These are phyloP conservation scores for Sicyos edulis DNA, from an alignment of 306 rosid species.

Conservation along the genomic window DNA sequence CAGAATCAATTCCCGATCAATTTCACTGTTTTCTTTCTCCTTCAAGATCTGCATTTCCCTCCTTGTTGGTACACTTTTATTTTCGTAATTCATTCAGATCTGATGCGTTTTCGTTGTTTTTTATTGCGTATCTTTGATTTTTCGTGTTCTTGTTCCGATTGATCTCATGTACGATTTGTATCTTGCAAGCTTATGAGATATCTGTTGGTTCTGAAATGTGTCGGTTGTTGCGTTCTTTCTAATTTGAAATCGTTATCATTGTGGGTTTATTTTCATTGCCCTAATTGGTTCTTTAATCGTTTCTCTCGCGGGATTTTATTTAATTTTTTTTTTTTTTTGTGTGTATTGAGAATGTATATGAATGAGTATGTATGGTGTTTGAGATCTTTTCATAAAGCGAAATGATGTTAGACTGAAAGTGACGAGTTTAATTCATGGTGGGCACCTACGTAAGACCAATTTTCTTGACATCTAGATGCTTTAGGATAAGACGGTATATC, in stretches of 20 bases:
- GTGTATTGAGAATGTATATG: neutral
- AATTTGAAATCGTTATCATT: neutral
- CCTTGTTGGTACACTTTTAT: conserved; percentile 8
- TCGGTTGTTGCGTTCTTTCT: neutral
- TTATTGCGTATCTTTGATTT: neutral
- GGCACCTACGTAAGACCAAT: too few relatives aligned
- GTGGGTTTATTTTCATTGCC: neutral
- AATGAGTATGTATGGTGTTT: neutral
- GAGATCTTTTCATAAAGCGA: neutral
- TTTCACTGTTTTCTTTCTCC: conserved; percentile 3
- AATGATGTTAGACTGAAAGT: neutral
- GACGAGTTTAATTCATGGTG: too few relatives aligned
- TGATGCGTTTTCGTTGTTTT: neutral
- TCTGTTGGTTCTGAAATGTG: neutral
- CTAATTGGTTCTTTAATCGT: neutral
- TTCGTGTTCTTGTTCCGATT: neutral
- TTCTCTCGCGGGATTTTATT: too few relatives aligned
- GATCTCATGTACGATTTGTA: neutral
- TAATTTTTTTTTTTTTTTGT: too few relatives aligned
- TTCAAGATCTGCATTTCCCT: neutral
- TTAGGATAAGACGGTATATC: too few relatives aligned
- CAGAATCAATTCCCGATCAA: too few relatives aligned
- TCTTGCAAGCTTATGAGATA: neutral
- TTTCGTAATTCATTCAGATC: neutral
- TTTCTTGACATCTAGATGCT: too few relatives aligned